These are phyloP conservation scores for Sugiyamaella paludigena DNA, from an alignment of 1,139 yeast species.

Conservation along the genomic window DNA sequence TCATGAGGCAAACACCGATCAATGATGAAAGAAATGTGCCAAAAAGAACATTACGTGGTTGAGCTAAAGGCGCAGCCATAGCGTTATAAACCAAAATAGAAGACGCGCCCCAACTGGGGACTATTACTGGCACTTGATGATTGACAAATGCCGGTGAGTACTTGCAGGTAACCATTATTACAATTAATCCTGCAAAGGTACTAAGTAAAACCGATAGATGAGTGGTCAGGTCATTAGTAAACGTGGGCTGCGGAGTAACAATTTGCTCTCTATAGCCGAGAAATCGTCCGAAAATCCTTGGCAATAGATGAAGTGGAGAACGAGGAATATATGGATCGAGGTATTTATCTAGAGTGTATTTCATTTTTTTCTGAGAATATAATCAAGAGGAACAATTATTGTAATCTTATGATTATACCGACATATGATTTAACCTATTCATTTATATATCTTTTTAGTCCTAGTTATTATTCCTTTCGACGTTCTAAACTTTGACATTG, in stretches of 20 bases:
- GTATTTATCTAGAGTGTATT: neutral
- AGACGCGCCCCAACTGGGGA: slow-evolving; percentile 61
- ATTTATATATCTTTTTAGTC: too few species aligned
- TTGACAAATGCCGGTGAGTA: slow-evolving; percentile 47
- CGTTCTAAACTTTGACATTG: too few species aligned
- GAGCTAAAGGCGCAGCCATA: slow-evolving; percentile 59
- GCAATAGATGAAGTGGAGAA: slow-evolving; percentile 26
- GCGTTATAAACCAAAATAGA: slow-evolving; percentile 63
- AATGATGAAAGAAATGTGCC: slow-evolving; percentile 58
- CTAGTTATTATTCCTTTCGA: too few species aligned
- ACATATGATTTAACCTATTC: too few species aligned
- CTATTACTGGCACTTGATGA: slow-evolving; percentile 46
- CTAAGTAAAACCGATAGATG: neutral
- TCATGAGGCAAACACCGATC: slow-evolving; percentile 55
- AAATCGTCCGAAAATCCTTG: slow-evolving; percentile 21
- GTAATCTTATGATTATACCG: too few species aligned
- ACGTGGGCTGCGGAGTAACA: neutral
- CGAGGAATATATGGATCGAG: slow-evolving; percentile 17
- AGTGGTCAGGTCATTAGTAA: neutral
- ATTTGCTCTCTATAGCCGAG: slow-evolving; percentile 23
- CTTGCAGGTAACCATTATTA: slow-evolving; percentile 52
- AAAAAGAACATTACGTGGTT: slow-evolving; percentile 57
- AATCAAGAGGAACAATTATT: too few species aligned
- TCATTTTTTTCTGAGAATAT: neutral
- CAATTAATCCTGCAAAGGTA: slow-evolving; percentile 49